Percentiles rank a stretch among this genome's conserved stretches.
These are phyloP conservation scores for Cryptosporidium andersoni DNA, from an alignment of 169 alveolate genomes.

Conservation along the genomic window DNA sequence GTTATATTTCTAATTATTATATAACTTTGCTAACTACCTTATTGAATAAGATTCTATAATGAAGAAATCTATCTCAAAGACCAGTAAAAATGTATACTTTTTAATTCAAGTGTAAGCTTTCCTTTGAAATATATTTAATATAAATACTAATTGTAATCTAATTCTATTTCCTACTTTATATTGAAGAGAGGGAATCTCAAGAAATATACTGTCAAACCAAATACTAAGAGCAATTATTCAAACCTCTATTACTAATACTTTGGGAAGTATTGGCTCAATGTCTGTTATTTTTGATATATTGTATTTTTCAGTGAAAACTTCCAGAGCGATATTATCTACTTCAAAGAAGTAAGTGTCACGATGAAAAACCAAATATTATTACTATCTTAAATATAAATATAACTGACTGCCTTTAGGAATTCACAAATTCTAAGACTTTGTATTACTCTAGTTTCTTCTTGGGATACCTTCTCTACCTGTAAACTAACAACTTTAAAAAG, in stretches of 20 bases:
- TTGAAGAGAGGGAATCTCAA: slow-evolving; percentile 49
- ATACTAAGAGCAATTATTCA: slow-evolving; percentile 13
- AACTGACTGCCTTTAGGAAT: slow-evolving; percentile 3
- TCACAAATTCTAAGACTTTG: slow-evolving; percentile 53
- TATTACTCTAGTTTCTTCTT: slow-evolving; percentile 36
- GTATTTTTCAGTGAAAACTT: slow-evolving; percentile 10
- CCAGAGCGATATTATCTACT: slow-evolving; percentile 37
- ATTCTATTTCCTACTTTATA: not conserved
- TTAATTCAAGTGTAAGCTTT: slow-evolving; percentile 39
- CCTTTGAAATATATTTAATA: not conserved
- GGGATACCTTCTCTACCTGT: slow-evolving; percentile 36
- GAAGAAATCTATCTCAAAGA: slow-evolving; percentile 13
- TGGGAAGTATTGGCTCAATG: slow-evolving; percentile 55
- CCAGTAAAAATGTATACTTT: slow-evolving; percentile 15
- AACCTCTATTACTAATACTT: not conserved
- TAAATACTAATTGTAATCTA: not conserved
- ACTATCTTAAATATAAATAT: not conserved
- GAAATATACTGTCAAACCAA: slow-evolving; percentile 7
- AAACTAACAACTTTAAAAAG: slow-evolving; percentile 38
- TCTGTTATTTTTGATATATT: slow-evolving; percentile 34
- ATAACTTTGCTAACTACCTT: no score
- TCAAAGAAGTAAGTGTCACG: slow-evolving; percentile 18
- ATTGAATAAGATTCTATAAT: not conserved
- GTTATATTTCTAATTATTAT: no score
- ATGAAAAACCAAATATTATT: not conserved